Evolutionary conservation across 164 flowering plant genomes (phyloP), one percentile per base, ranked within the genome.

Genomic region (Tetrastigma voinierianum): DNA sequence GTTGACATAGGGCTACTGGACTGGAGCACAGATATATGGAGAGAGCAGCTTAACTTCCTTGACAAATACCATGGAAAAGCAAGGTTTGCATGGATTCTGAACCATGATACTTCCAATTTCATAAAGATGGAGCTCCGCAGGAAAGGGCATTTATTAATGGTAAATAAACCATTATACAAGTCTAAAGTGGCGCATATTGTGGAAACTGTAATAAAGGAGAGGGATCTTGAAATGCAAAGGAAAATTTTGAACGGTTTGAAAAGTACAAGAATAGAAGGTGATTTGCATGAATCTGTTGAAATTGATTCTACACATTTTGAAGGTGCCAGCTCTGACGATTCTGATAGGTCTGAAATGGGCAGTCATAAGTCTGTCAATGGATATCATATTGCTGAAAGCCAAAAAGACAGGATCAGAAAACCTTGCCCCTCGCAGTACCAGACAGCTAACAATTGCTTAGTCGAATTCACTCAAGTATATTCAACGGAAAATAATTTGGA

Each of bases 61-160:
- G 84, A 85, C 64, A 80, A 62, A 56, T 94, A 87, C 77, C 61
- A 64, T 19, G 79, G 78, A 20, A 80, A 80, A 69, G 90, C 79
- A 18, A 86, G 81, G 70, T 94, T 91, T 72, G 96, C 90, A 18
- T 94, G 98, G 98, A 71, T 89, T 70, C 75, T 95, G 44, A 89
- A 83, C 78, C 97, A 95, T 72, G 93, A 95, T 57, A 89, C 94
- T 25, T 76, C 89, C 53, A 86, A 77, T 74, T 73, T 79, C 24
- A 67, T 90, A 58, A 95, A 91, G 74, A 76, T 76, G 75, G 98
- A 95, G 79, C 91, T 95, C 11, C 82, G 91, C 8, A 71, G 77
- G 56, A 85, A 81, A 78, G 96, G 97, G 65, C 87, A 95, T 70
- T 15, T 74, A 2, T n/a, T 90, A 77, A 86, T 86, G 90, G 89